phyloP scores from a whole-genome alignment of 495 filamentous ascomycete species.

The Chaetomium fimeti region DNA sequence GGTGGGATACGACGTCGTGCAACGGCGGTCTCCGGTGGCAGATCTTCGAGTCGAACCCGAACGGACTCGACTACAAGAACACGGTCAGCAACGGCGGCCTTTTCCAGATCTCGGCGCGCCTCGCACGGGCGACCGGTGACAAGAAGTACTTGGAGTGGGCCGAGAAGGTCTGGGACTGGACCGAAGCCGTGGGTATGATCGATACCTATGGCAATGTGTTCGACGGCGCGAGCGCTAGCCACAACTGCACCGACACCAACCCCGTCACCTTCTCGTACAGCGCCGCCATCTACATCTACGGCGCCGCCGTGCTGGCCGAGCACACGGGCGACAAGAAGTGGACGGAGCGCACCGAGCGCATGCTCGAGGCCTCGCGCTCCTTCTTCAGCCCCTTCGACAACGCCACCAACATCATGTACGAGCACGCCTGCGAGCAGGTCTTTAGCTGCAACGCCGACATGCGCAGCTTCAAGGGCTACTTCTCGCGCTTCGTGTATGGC shows the following conservation, averaged over 20 bases:
- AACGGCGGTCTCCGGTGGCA: conserved; percentile 79
- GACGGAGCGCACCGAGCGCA: conserved; percentile 48
- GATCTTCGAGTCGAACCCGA: conserved; percentile 71
- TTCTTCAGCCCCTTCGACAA: conserved; percentile 51
- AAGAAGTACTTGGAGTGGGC: conserved; percentile 67
- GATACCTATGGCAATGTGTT: conserved; percentile 51
- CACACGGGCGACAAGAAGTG: conserved; percentile 55
- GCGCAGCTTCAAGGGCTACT: conserved; percentile 76
- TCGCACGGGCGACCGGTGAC: conserved; percentile 65
- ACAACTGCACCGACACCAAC: conserved; percentile 50
- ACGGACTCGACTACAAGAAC: conserved; percentile 72
- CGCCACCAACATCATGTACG: conserved; percentile 60
- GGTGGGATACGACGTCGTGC: conserved; percentile 71
- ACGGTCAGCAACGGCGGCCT: conserved; percentile 66
- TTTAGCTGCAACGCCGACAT: conserved; percentile 67
- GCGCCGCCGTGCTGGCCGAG: conserved; percentile 65
- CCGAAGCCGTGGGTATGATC: conserved; percentile 50
- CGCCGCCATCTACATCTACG: conserved; percentile 63
- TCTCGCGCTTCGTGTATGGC: conserved; percentile 70
- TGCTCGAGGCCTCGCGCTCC: conserved; percentile 45
- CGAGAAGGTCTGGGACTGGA: conserved; percentile 69
- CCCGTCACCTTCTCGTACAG: conserved; percentile 60
- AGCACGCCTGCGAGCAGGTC: conserved; percentile 68
- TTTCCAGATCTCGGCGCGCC: conserved; percentile 66
- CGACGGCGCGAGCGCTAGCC: conserved; percentile 52